A percentile compares a stretch with the other conserved stretches of the same genome.
Evolutionary conservation across 306 rosid genomes (phyloP).

Genomic region (Citrullus amarus): DNA sequence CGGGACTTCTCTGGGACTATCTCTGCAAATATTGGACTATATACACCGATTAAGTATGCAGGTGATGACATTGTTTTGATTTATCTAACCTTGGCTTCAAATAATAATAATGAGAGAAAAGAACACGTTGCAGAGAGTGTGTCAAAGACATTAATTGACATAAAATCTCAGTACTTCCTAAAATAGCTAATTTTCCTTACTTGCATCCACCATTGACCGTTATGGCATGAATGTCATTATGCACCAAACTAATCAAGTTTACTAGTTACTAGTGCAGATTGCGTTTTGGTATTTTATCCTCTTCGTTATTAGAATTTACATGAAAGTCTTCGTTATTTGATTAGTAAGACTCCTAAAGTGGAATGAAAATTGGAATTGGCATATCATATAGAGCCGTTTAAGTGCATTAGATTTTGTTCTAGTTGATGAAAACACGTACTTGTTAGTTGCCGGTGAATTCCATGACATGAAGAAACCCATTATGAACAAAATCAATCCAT

Average conservation of each 20-base stretch:
- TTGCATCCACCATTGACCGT: neutral
- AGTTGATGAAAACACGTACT: constrained; percentile 25
- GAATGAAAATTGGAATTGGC: neutral
- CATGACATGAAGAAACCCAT: constrained; percentile 62
- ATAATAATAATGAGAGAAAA: neutral
- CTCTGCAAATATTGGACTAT: constrained; percentile 97
- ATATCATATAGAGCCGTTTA: neutral
- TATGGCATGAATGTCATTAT: neutral
- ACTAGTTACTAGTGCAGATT: neutral
- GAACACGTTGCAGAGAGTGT: neutral
- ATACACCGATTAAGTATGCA: neutral
- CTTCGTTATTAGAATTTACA: neutral
- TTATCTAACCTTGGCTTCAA: neutral
- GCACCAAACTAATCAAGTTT: neutral
- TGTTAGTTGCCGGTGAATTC: constrained; percentile 71
- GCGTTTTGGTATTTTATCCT: neutral
- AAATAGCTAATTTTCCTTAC: neutral
- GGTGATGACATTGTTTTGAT: neutral
- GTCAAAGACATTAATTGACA: neutral
- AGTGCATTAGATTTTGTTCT: neutral
- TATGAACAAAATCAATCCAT: constrained; percentile 51
- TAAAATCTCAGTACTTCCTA: neutral
- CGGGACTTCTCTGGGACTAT: constrained; percentile 80
- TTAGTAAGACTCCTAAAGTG: neutral
- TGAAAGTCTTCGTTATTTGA: neutral